Base-by-base conservation (phyloP, 441 rosid genomes). In the Iberis amara region DNA sequence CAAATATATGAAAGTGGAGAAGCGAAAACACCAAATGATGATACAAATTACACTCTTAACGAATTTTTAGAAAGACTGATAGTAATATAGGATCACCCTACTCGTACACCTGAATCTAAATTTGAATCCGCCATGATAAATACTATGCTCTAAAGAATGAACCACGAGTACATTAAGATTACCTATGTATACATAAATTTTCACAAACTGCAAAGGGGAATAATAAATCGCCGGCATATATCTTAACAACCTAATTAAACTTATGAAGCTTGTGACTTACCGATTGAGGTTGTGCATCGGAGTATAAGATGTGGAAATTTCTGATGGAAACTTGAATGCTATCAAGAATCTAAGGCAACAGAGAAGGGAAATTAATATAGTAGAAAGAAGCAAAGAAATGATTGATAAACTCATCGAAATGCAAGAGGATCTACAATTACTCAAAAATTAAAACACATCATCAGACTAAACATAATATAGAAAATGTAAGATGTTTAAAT, bases 261-360 rank as follows among this genome's bases (percentile, higher is more conserved):
- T 33, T 8, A 57, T 51, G 28, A 59, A 52, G 44, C 18, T 27
- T 26, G 56, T 47, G 45, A 59, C 90, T 78, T 77, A 90, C 98
- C 5, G 68, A 70, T 73, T 72, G 70, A 52, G 68, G 57, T 56
- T 68, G 78, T 61, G 53, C 55, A 62, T 76, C 82, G 47, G 71
- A 70, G 75, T 85, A 90, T 38, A 73, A 68, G 39, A 87, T 47
- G 73, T 87, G 88, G 46, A 91, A 83, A 71, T 80, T 85, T 76
- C 68, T 80, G 62, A 85, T 77, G 47, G 92, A 87, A 47, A 91
- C 73, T 68, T 87, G 86, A 65, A 90, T 87, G 73, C 80, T 77
- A 73, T 87, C 96, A 63, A 90, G 85, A 73, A 85, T 75, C 98
- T 90, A 58, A 6, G 28, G 68, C 57, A 52, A 42, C 31, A 59